These are phyloP conservation scores for Colletotrichum cuscutae DNA, from an alignment of 2,329 filamentous ascomycete genomes.

Conservation along the genomic window DNA sequence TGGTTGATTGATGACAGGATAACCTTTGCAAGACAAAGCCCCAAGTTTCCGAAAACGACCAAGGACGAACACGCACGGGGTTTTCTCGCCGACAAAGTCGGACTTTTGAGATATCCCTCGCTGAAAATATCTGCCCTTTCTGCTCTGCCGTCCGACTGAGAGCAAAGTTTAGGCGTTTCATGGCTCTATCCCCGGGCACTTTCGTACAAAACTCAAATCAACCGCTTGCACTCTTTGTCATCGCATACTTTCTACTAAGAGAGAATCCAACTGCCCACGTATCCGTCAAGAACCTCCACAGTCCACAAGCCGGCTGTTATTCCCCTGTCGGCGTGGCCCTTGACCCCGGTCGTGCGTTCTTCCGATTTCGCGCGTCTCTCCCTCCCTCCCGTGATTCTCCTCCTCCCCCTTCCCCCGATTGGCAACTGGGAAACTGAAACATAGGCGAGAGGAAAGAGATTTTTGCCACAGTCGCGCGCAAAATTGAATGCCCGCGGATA, in stretches of 20 bases:
- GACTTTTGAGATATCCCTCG: neutral
- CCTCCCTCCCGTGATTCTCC: neutral
- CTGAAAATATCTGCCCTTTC: neutral
- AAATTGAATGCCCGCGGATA: neutral
- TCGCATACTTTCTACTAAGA: neutral
- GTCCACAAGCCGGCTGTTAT: constrained; percentile 6
- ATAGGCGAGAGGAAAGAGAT: neutral
- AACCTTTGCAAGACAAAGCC: neutral
- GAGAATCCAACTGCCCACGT: neutral
- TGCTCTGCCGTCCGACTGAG: neutral
- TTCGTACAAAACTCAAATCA: neutral
- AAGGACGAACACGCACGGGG: neutral
- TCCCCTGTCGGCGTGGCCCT: neutral
- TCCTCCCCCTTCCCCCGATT: constrained; percentile 2
- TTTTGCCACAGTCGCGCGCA: constrained; percentile 14
- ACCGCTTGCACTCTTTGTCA: neutral
- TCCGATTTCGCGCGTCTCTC: neutral
- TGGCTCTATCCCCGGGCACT: neutral
- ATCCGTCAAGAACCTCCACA: neutral
- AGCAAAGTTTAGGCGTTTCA: neutral
- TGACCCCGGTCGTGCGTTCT: constrained; percentile 20
- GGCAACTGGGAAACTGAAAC: constrained; percentile 13
- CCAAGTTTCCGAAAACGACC: neutral
- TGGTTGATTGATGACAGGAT: neutral
- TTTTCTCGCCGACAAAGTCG: neutral